These are phyloP conservation scores for Arthroderma uncinatum DNA, from an alignment of 2,329 filamentous ascomycete species.

Conservation along the genomic window DNA sequence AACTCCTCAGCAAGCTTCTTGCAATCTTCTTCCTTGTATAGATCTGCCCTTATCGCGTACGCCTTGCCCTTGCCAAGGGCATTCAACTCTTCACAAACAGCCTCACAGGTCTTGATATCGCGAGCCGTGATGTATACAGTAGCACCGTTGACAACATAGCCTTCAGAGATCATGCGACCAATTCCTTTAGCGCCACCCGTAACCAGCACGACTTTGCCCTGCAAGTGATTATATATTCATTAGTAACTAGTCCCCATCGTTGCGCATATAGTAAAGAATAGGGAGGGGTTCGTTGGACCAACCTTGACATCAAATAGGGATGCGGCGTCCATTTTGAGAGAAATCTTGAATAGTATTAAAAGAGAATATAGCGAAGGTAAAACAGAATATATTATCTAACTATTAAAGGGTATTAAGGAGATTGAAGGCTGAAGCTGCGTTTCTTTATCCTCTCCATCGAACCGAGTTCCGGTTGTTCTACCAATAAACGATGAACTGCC, in stretches of 20 bases:
- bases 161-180: slow-evolving; percentile 46
- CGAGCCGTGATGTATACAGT: slow-evolving; percentile 45
- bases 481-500: neutral
- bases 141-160: slow-evolving; percentile 43
- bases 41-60: slow-evolving; percentile 40
- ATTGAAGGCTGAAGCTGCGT: neutral
- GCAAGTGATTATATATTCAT: slow-evolving; percentile 35
- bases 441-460: neutral
- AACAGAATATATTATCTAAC: neutral
- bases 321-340: slow-evolving; percentile 42
- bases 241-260: slow-evolving; percentile 47
- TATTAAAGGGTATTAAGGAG: neutral
- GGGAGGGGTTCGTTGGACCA: slow-evolving; percentile 13
- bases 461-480: neutral
- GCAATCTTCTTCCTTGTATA: slow-evolving; percentile 43
- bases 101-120: slow-evolving; percentile 41
- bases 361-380: neutral
- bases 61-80: slow-evolving; percentile 42
- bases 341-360: neutral
- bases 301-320: slow-evolving; percentile 52
- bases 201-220: slow-evolving; percentile 40
- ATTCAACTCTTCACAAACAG: slow-evolving; percentile 39
- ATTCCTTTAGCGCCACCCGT: slow-evolving; percentile 43
- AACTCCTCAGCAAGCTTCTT: slow-evolving; percentile 40
- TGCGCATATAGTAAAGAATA: slow-evolving; percentile 15